Base-by-base conservation (phyloP, 306 rosid species). In the Prunus mongolica region DNA sequence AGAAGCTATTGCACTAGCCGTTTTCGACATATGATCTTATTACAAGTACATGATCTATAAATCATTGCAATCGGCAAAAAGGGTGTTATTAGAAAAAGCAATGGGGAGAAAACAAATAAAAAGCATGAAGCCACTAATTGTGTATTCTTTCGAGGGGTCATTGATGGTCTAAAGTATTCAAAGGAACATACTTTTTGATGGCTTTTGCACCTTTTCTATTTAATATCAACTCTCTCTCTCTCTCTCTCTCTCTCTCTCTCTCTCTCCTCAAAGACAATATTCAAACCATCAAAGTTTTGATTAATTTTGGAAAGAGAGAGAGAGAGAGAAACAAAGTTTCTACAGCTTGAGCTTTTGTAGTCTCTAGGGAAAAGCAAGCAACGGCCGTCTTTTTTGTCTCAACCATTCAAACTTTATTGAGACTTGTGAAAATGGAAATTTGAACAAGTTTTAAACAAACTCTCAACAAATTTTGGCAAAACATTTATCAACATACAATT, bases 61-160 rank as follows among this genome's bases (percentile, higher is more conserved):
- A 86, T 86, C 72, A 86, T 84, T 88, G 83, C 87, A 71, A 55
- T 61, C 60, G 44, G 25, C 19, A 41, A 66, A 69, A 83, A 84
- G 78, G 85, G 44, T 6, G 73, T 79, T 84, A 80, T 83, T 69
- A 65, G 78, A 79, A 76, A 66, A 79, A 78, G 87, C 76, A 54
- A 52, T 13, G 57, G 20, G 57, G 16, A 52, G 57, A 52, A 52
- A 52, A 52, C 12, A 60, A 76, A 11, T 34, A 49, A 65, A 76
- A 76, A 76, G 73, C 44, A 67, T 66, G 88, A 89, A 86, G 88
- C 89, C 93, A 79, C 87, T 71, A 73, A 68, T 75, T 52, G 57
- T 85, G 84, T 90, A 88, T 86, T 90, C 90, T 90, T 90, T 90
- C 82, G 78, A 90, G 92, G 91, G 85, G 65, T 86, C 91, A 87